Evolutionary conservation across 2,329 filamentous ascomycete genomes (phyloP).

Genomic region (Macrophomina phaseolina): DNA sequence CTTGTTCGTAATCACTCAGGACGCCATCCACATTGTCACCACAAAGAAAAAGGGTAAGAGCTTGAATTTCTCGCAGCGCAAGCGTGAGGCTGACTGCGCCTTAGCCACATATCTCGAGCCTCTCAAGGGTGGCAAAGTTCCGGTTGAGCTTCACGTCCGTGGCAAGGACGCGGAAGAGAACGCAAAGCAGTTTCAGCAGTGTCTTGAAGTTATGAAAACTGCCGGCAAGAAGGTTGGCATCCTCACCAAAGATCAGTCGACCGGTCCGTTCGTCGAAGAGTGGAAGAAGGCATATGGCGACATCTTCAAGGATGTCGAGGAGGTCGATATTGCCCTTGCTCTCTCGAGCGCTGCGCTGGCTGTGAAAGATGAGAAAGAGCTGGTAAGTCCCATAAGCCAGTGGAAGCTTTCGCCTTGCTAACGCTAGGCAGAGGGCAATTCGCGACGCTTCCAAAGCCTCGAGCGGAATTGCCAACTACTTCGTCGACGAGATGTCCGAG

Average conservation of each 20-base stretch:
- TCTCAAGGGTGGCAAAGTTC: constrained; percentile 88
- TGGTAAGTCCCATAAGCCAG: constrained; percentile 55
- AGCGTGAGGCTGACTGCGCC: constrained; percentile 40
- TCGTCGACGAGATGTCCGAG: constrained; percentile 97
- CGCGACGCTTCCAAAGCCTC: constrained; percentile 93
- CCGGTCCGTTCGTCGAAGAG: constrained; percentile 90
- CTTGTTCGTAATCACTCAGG: constrained; percentile 87
- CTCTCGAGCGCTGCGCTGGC: constrained; percentile 85
- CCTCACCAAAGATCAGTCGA: constrained; percentile 81
- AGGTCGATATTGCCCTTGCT: constrained; percentile 83
- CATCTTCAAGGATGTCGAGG: constrained; percentile 82
- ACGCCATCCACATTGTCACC: constrained; percentile 89
- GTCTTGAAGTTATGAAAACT: constrained; percentile 83
- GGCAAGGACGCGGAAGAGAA: constrained; percentile 93
- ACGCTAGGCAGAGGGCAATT: constrained; percentile 71
- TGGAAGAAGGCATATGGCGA: constrained; percentile 85
- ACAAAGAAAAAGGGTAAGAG: constrained; percentile 91
- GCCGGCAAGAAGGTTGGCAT: constrained; percentile 93
- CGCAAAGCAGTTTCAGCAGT: constrained; percentile 84
- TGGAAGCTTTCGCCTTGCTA: not conserved
- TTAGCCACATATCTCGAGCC: constrained; percentile 90
- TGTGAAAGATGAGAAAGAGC: constrained; percentile 92
- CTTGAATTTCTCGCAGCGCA: constrained; percentile 30
- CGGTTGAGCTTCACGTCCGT: constrained; percentile 87
- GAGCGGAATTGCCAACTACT: constrained; percentile 90